These are phyloP conservation scores for Fraxinus anomala DNA, from an alignment of 257 asterid genomes.

Conservation along the genomic window DNA sequence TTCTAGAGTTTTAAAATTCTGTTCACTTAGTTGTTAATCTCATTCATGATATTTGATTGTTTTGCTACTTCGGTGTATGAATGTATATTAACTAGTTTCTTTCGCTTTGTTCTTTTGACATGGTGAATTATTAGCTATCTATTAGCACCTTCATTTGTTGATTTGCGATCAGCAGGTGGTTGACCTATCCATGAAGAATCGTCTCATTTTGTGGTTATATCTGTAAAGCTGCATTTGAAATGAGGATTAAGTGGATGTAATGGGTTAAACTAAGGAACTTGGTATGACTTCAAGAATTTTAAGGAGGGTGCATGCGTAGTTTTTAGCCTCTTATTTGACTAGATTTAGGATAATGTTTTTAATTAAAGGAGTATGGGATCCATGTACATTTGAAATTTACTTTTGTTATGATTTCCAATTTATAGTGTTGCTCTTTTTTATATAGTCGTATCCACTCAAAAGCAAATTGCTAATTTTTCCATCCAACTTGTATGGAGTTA, in stretches of 20 bases:
- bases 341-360: too few species aligned
- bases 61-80: not conserved
- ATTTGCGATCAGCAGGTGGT: not conserved
- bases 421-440: not conserved
- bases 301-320: slow-evolving; percentile 1
- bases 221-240: slow-evolving; percentile 8
- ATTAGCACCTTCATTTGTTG: not conserved
- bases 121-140: too few species aligned
- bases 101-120: not conserved
- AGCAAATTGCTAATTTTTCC: too few species aligned
- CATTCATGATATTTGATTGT: not conserved
- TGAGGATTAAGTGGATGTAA: slow-evolving; percentile 12
- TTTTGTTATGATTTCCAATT: slow-evolving; percentile 5
- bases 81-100: slow-evolving; percentile 11
- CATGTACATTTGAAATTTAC: not conserved
- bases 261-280: not conserved
- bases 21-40: slow-evolving; percentile 13
- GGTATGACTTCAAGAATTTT: not conserved
- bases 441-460: too few species aligned
- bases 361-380: too few species aligned
- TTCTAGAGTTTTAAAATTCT: slow-evolving; percentile 1
- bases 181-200: not conserved
- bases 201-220: slow-evolving; percentile 2
- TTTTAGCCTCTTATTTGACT: slow-evolving; percentile 9
- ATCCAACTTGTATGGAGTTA: not conserved